Conservation (phyloP, 139 green algal species). For the Nannochloris sp. region DNA sequence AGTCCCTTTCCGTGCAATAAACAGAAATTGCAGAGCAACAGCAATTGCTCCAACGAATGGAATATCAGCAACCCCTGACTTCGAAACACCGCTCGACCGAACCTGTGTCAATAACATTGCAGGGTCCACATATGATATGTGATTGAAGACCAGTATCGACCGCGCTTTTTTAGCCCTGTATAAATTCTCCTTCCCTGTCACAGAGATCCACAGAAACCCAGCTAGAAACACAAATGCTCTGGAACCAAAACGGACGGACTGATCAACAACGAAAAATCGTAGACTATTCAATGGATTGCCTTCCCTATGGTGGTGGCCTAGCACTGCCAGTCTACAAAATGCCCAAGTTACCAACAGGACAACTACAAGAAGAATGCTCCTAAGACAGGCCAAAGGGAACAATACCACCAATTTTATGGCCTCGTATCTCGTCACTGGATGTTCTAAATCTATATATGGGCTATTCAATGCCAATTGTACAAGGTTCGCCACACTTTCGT, state of each 20-base stretch:
- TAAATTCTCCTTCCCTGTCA: neutral
- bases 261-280: conserved; percentile 12
- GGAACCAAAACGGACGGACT: conserved; percentile 25
- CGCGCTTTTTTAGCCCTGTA: neutral
- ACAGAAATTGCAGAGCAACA: conserved; percentile 40
- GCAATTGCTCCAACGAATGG: conserved; percentile 35
- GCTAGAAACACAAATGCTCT: conserved; percentile 19
- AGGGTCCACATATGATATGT: neutral
- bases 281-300: neutral
- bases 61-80: conserved; percentile 28
- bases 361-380: conserved; percentile 2
- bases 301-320: neutral
- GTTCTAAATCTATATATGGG: conserved; percentile 34
- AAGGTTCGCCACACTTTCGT: neutral
- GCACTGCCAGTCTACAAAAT: neutral
- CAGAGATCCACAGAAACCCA: conserved; percentile 15
- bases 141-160: neutral
- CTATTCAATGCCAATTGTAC: conserved; percentile 5
- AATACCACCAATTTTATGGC: conserved; percentile 31
- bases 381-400: conserved; percentile 20
- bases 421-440: conserved; percentile 34
- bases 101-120: neutral
- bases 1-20: conserved; percentile 28
- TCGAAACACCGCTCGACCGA: conserved; percentile 20
- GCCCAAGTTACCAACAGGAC: neutral